Conservation (phyloP, 495 filamentous ascomycete species). For the Lichenothelia convexa region DNA sequence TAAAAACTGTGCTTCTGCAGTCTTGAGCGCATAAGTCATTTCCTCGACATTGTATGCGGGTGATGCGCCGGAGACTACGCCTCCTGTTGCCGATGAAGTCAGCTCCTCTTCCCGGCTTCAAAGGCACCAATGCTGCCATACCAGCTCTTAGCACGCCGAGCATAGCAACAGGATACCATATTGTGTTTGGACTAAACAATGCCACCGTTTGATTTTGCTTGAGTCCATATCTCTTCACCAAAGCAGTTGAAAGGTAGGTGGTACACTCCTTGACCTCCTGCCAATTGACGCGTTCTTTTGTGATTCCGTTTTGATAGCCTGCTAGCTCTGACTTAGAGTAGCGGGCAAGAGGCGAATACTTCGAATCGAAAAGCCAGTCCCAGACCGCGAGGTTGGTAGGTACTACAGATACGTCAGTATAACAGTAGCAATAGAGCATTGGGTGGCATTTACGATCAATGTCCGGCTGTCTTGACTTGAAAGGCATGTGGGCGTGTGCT, state of each 20-base stretch:
- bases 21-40: conserved; percentile 41
- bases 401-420: conserved; percentile 17
- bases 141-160: conserved; percentile 30
- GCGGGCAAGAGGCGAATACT: conserved; percentile 25
- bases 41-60: conserved; percentile 44
- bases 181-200: conserved; percentile 37
- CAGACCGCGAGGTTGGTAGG: conserved; percentile 35
- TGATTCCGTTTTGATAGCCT: conserved; percentile 36
- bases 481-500: conserved; percentile 14
- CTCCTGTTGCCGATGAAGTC: conserved; percentile 12
- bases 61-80: conserved; percentile 34
- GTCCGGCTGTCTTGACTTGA: conserved; percentile 23
- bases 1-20: conserved; percentile 32
- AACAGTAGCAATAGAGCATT: background rate
- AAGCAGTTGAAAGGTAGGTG: conserved; percentile 35
- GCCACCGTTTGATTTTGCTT: conserved; percentile 30
- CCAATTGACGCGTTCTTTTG: conserved; percentile 36
- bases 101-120: background rate
- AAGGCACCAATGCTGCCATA: background rate
- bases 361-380: conserved; percentile 41
- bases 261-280: conserved; percentile 30
- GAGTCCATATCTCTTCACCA: conserved; percentile 33
- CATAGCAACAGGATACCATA: conserved; percentile 44
- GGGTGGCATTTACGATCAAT: conserved; percentile 16
- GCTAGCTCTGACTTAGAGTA: conserved; percentile 21